Conservation (phyloP, 2,329 filamentous ascomycete genomes). For the Penicillium janthinellum region DNA sequence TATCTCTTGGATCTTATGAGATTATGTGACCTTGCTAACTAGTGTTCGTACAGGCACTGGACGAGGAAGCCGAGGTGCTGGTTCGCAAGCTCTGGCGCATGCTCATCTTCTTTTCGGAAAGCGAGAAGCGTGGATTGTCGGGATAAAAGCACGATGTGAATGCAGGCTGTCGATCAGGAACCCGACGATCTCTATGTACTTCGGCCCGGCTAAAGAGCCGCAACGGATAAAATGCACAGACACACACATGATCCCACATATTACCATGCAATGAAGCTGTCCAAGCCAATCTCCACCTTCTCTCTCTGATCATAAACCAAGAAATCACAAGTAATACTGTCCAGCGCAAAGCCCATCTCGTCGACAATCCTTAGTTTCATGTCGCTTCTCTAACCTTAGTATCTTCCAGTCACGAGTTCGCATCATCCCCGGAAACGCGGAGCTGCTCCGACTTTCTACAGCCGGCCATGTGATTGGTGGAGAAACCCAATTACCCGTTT, state of each 20-base stretch:
- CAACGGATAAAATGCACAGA: not conserved
- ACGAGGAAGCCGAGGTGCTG: slow-evolving; percentile 90
- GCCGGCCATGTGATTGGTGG: slow-evolving; percentile 25
- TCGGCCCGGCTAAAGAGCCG: not conserved
- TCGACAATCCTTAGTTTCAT: not conserved
- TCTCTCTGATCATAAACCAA: not conserved
- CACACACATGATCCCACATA: not conserved
- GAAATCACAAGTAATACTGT: not conserved
- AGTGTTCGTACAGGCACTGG: slow-evolving; percentile 64
- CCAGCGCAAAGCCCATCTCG: not conserved
- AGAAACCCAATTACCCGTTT: slow-evolving; percentile 20
- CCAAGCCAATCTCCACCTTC: not conserved
- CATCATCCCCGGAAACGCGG: slow-evolving; percentile 19
- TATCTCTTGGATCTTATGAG: slow-evolving; percentile 2
- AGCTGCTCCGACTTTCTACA: slow-evolving; percentile 19
- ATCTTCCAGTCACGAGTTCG: not conserved
- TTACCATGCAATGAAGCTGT: not conserved
- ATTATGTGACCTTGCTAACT: slow-evolving; percentile 35
- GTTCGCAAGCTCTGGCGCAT: slow-evolving; percentile 98
- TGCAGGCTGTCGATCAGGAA: not conserved
- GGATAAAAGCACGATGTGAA: slow-evolving; percentile 48
- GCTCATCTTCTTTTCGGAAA: slow-evolving; percentile 97
- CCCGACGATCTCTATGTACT: not conserved
- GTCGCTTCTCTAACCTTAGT: not conserved
- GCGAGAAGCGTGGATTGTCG: slow-evolving; percentile 84